phyloP scores from a whole-genome alignment of 2,329 filamentous ascomycete species.

The Hypoxylon sp. region DNA sequence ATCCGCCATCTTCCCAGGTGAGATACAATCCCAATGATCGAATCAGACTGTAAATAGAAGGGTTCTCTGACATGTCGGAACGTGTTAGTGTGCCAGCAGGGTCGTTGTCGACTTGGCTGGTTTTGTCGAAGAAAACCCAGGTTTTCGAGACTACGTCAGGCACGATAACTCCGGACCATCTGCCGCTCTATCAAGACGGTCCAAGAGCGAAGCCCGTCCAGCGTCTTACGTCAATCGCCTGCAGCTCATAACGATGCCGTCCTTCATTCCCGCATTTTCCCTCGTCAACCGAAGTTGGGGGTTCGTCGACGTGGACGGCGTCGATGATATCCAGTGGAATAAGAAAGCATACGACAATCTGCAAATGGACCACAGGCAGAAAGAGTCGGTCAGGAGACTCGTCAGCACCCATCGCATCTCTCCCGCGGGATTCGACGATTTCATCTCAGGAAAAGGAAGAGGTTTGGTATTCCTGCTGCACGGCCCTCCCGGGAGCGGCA shows the following conservation, averaged over 20 bases:
- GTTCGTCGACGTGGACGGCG: neutral
- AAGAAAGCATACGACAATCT: neutral
- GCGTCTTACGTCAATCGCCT: neutral
- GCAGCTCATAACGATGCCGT: neutral
- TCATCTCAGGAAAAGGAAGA: neutral
- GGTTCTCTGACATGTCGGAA: neutral
- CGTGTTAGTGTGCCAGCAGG: neutral
- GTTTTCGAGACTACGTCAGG: neutral
- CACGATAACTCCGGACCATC: neutral
- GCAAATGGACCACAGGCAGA: neutral
- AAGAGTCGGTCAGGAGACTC: neutral
- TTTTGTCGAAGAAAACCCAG: slow-evolving; percentile 5
- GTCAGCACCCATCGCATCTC: neutral
- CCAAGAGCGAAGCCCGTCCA: neutral
- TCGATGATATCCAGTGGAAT: neutral
- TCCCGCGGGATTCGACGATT: neutral
- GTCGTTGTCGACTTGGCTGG: slow-evolving; percentile 1
- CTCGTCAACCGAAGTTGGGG: neutral
- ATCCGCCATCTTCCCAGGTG: slow-evolving; percentile 1
- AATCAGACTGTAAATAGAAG: neutral
- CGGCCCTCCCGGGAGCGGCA: neutral
- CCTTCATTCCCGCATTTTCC: neutral
- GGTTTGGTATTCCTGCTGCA: neutral
- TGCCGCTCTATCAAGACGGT: neutral
- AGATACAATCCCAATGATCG: neutral